phyloP scores from a whole-genome alignment of 2,329 filamentous ascomycete species.

The Trichoderma brevicompactum region DNA sequence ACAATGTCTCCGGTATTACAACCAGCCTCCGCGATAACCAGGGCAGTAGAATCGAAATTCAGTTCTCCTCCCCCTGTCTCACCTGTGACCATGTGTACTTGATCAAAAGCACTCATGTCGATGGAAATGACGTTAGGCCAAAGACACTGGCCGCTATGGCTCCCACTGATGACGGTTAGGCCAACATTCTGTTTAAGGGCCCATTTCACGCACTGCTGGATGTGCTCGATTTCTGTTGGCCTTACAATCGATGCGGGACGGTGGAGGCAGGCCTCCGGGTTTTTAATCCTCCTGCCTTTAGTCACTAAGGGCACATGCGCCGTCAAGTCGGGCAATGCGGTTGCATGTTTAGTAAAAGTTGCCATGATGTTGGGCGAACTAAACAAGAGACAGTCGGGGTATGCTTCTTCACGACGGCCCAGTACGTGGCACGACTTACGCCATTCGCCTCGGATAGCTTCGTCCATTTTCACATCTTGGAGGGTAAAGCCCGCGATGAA shows the following conservation, averaged over 20 bases:
- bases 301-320: constrained; percentile 46
- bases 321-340: constrained; percentile 48
- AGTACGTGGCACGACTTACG: constrained; percentile 55
- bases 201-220: constrained; percentile 62
- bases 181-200: constrained; percentile 51
- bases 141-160: constrained; percentile 64
- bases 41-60: constrained; percentile 30
- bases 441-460: constrained; percentile 50
- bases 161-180: constrained; percentile 59
- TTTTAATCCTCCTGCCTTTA: constrained; percentile 50
- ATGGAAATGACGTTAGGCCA: constrained; percentile 57
- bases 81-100: constrained; percentile 49
- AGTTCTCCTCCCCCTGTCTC: constrained; percentile 33
- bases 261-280: constrained; percentile 53
- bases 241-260: constrained; percentile 50
- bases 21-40: constrained; percentile 59
- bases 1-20: constrained; percentile 62
- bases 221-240: constrained; percentile 52
- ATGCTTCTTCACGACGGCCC: constrained; percentile 45
- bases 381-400: constrained; percentile 51
- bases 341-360: constrained; percentile 54
- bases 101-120: constrained; percentile 62
- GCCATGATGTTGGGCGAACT: constrained; percentile 56
- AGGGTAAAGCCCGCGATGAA: constrained; percentile 56
- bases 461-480: constrained; percentile 40